Conservation (phyloP, 2,329 filamentous ascomycete species). For the Pseudogymnoascus sp. region DNA sequence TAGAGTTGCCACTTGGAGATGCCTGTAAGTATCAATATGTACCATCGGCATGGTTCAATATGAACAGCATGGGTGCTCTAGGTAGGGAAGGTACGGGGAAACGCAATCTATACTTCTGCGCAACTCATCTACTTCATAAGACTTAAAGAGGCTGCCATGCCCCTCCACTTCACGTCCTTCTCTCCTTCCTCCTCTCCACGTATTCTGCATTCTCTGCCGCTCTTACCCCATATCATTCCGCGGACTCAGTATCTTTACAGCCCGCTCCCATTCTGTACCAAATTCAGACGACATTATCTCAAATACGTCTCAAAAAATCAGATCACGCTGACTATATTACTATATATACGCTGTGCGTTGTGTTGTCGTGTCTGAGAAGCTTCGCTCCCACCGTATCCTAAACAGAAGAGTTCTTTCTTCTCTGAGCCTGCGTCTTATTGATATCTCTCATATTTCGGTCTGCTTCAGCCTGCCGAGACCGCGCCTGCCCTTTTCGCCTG, state of each 20-base stretch:
- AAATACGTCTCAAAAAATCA: neutral
- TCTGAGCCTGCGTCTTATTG: neutral
- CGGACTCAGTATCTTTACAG: neutral
- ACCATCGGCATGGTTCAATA: neutral
- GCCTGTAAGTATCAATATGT: neutral
- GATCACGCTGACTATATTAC: neutral
- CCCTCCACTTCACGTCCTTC: neutral
- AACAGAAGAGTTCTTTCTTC: neutral
- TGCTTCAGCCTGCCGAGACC: constrained; percentile 1
- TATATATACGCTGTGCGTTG: neutral
- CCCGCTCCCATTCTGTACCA: neutral
- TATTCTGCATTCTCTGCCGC: neutral
- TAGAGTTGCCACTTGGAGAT: neutral
- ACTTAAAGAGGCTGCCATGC: neutral
- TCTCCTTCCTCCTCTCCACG: neutral
- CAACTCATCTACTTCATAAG: neutral
- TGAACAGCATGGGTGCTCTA: neutral
- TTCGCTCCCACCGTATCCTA: neutral
- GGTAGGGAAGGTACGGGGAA: neutral
- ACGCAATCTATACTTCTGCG: neutral
- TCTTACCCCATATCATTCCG: neutral
- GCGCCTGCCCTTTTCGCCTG: constrained; percentile 1
- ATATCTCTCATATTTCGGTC: neutral
- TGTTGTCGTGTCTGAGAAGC: constrained; percentile 1
- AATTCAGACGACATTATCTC: neutral